A percentile compares a stretch with the other conserved stretches of the same genome.
Conservation (phyloP, 805 yeast genomes). For the Saccharomycopsis vini region DNA sequence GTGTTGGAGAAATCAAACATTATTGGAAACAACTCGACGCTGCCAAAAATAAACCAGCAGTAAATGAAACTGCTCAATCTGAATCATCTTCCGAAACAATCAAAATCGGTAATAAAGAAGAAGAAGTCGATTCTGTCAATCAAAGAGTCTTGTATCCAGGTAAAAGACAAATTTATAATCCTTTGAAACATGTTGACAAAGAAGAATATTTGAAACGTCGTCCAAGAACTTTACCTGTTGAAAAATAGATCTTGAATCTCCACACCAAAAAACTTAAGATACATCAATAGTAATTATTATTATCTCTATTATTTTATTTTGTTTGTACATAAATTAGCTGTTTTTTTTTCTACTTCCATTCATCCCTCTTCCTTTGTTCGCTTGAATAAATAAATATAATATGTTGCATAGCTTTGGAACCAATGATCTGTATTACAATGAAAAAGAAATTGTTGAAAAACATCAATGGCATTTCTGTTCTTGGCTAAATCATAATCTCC, state of each 20-base stretch:
- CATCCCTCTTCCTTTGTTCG: too few relatives aligned
- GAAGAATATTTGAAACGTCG: conserved; percentile 49
- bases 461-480: too few relatives aligned
- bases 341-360: too few relatives aligned
- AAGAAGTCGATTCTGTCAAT: conserved; percentile 44
- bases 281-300: too few relatives aligned
- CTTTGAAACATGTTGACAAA: conserved; percentile 37
- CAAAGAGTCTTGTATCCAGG: conserved; percentile 67
- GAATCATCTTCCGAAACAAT: conserved; percentile 25
- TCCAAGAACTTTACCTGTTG: conserved; percentile 47
- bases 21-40: conserved; percentile 47
- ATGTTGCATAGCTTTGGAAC: too few relatives aligned
- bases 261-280: too few relatives aligned
- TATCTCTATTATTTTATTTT: too few relatives aligned
- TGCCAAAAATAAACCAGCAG: conserved; percentile 25
- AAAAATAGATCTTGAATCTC: conserved; percentile 19
- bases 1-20: conserved; percentile 72
- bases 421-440: too few relatives aligned
- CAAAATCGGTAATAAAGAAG: conserved; percentile 23
- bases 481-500: too few relatives aligned
- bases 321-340: too few relatives aligned
- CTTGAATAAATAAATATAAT: too few relatives aligned
- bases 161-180: conserved; percentile 40
- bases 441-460: too few relatives aligned
- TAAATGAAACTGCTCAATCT: conserved; percentile 20